phyloP scores from a whole-genome alignment of 2,329 filamentous ascomycete species.

The Drechslera avenae region DNA sequence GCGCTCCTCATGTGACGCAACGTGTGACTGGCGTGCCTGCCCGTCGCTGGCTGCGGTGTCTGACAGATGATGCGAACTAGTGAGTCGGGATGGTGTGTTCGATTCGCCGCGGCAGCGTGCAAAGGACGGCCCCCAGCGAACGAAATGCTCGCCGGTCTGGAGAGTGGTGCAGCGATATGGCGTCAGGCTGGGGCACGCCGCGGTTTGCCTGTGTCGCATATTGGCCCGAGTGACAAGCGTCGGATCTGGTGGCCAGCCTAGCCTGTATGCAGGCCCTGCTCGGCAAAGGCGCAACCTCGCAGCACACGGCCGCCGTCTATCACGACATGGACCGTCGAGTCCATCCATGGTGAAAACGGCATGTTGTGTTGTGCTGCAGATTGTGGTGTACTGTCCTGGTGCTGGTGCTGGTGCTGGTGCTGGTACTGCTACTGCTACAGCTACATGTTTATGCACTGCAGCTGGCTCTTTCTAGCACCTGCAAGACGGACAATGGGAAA shows the following conservation, averaged over 20 bases:
- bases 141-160: slow-evolving; percentile 9
- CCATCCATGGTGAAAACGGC: not conserved
- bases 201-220: slow-evolving; percentile 28
- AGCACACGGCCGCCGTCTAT: slow-evolving; percentile 13
- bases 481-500: too few species aligned
- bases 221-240: slow-evolving; percentile 32
- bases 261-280: slow-evolving; percentile 22
- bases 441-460: too few species aligned
- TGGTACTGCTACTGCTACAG: too few species aligned
- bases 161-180: slow-evolving; percentile 27
- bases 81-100: not conserved
- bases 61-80: slow-evolving; percentile 2
- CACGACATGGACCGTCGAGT: slow-evolving; percentile 3
- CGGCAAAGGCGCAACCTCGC: slow-evolving; percentile 26
- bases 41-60: not conserved
- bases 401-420: too few species aligned
- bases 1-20: slow-evolving; percentile 24
- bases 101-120: not conserved
- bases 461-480: too few species aligned
- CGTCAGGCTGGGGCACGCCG: slow-evolving; percentile 24
- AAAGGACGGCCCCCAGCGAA: not conserved
- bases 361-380: too few species aligned
- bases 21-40: slow-evolving; percentile 11
- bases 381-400: too few species aligned
- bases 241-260: slow-evolving; percentile 29